phyloP scores from a whole-genome alignment of 2,329 filamentous ascomycete species.

The Chaetomium globosum region DNA sequence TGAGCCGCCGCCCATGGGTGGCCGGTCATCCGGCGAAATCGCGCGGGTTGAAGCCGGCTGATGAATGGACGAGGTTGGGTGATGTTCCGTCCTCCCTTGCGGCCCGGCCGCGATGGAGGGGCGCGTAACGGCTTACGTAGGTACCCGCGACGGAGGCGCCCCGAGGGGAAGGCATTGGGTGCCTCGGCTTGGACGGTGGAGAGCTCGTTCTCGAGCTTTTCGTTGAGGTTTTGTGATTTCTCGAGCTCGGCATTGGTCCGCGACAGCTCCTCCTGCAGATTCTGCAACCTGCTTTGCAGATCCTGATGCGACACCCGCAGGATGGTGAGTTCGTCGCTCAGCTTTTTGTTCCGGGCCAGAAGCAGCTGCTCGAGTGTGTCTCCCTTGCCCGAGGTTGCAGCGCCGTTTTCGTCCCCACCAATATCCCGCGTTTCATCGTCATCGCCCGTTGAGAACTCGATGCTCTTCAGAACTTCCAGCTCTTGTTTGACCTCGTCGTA shows the following conservation, averaged over 20 bases:
- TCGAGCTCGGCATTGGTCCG: conserved; percentile 84
- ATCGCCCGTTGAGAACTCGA: conserved; percentile 91
- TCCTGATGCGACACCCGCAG: conserved; percentile 93
- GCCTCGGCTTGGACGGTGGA: conserved; percentile 84
- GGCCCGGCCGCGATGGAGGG: conserved; percentile 61
- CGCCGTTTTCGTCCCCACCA: conserved; percentile 51
- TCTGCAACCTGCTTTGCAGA: conserved; percentile 75
- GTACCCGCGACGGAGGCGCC: conserved; percentile 93
- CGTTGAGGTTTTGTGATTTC: conserved; percentile 78
- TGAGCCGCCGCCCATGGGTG: conserved; percentile 69
- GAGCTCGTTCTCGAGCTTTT: conserved; percentile 89
- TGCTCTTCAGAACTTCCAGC: conserved; percentile 93
- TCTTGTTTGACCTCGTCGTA: conserved; percentile 97
- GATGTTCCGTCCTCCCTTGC: conserved; percentile 72
- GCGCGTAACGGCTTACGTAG: conserved; percentile 77
- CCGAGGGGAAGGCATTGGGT: conserved; percentile 80
- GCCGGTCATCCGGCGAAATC: conserved; percentile 53
- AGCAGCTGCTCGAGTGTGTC: conserved; percentile 90
- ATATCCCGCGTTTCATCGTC: conserved; percentile 62
- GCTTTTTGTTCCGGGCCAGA: conserved; percentile 91
- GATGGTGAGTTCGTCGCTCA: conserved; percentile 89
- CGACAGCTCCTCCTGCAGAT: conserved; percentile 80
- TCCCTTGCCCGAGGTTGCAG: conserved; percentile 61
- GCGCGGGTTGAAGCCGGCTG: conserved; percentile 82
- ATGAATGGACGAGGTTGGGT: conserved; percentile 98